Base-by-base conservation (phyloP, 768 basidiomycete genomes). In the Trametes cinnabarina region DNA sequence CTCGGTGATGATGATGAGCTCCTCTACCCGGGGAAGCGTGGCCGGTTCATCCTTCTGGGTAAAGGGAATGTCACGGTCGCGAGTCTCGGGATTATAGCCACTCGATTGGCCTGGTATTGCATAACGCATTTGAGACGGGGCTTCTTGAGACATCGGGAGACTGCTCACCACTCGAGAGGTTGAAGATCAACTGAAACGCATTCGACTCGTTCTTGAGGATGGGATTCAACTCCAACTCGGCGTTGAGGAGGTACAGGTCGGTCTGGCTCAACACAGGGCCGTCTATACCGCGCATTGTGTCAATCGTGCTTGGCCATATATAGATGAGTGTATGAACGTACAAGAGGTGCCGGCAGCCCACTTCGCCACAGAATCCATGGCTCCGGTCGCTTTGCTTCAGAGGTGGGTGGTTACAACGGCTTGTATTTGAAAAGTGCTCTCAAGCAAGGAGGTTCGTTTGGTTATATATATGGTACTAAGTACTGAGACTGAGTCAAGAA, bases 251-350 rank as follows among this genome's bases (percentile, higher is more conserved):
- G 70, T 91, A 94, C 14, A 94, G 78, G 66, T 93, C 91, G 0
- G 89, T 91, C 66, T 88, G 88, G 3, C 82, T 81, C 14, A 93
- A 78, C 6, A 92, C 82, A 5, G 91, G 91, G 0, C 89, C 90
- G 71, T 92, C 89, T 92, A 32, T 32, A 32, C 30, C 6, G 30
- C 30, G 7, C 30, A 12, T 32, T 32, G n/a, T 32, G 30, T 32
- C 30, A 32, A 12, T 32, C 30, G 30, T 12, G 30, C 30, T 32
- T 32, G 7, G 12, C 7, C 7, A 32, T 7, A 12, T 46, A 48
- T 35, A 39, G 2, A 28, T 22, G 14, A 23, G 15, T n/a, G 14
- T 12, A 15, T 37, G 10, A 10, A 58, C 63, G 17, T 26, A 65
- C 65, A 65, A n/a, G 41, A 47, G 17, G 25, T 56, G 20, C 65